Base-by-base conservation (phyloP, 352 stramenopile species). In the Elongisporangium anandrum region DNA sequence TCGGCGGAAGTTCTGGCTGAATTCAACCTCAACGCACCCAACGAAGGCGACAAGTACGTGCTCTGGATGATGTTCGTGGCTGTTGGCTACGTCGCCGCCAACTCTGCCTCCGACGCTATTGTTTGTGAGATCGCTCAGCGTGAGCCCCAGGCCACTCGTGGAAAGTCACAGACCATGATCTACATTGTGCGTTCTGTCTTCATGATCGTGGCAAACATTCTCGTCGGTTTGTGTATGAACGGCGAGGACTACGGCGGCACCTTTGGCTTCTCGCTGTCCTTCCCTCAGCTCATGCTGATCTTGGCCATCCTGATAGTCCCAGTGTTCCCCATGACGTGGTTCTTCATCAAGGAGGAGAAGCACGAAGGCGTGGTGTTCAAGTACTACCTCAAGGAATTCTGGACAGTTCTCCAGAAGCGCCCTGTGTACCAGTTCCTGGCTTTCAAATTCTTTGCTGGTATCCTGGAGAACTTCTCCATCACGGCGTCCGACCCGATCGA, bases 21-120 rank as follows among this genome's bases (percentile, higher is more conserved):
- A 7, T 17, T 60, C 54, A 64, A 68, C 39, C 57, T 49, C 8
- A 38, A 64, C 34, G 61, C 61, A 5, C 52, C 26, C 7, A 51
- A 57, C 16, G 45, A 56, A 17, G 64, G 64, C 17, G 57, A 39
- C 24, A 54, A 58, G 17, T 75, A 67, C 56, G 60, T 72, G 15
- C 21, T 72, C 12, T 38, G 65, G 24, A 69, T 86, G 57, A 74
- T 80, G 20, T 20, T 79, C 12, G 73, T 73, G 0, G 75, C 68
- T 38, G 23, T 77, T 22, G 73, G 73, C n/a, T 83, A 82, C 52
- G 68, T 82, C 34, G 73, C 77, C 56, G 69, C 74, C 15, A 72
- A 29, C 24, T 29, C 24, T 29, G 24, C 24, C 24, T 63, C 69
- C 17, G 79, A 89, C 66, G 77, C 72, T 4, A 56, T 81, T 50